These are phyloP conservation scores for Blastomyces percursus DNA, from an alignment of 2,329 filamentous ascomycete genomes.

Conservation along the genomic window DNA sequence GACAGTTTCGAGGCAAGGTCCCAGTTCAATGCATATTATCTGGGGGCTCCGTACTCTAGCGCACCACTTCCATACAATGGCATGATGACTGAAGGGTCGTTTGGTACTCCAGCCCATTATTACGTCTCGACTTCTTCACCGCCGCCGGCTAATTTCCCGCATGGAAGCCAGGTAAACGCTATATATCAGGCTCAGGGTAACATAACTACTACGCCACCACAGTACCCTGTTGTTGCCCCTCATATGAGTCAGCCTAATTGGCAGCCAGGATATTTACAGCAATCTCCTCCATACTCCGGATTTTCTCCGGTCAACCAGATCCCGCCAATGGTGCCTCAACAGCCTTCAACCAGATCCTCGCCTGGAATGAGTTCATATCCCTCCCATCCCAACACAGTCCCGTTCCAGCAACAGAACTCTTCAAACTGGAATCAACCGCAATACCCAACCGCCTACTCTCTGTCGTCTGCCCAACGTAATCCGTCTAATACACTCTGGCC, in stretches of 20 bases:
- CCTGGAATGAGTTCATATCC: slow-evolving; percentile 30
- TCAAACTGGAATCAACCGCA: slow-evolving; percentile 25
- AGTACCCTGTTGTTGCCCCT: slow-evolving; percentile 28
- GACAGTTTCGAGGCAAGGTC: slow-evolving; percentile 58
- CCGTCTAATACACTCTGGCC: slow-evolving; percentile 32
- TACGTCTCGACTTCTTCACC: slow-evolving; percentile 26
- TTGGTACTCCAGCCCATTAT: slow-evolving; percentile 24
- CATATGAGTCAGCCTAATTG: slow-evolving; percentile 27
- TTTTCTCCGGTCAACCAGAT: slow-evolving; percentile 31
- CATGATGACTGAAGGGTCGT: slow-evolving; percentile 22
- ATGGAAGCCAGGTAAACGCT: slow-evolving; percentile 20
- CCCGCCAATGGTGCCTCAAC: slow-evolving; percentile 28
- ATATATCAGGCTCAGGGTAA: slow-evolving; percentile 27
- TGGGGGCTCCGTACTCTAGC: slow-evolving; percentile 29
- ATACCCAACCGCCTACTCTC: slow-evolving; percentile 18
- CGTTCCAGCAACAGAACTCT: slow-evolving; percentile 24
- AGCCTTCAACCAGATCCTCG: slow-evolving; percentile 28
- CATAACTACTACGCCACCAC: slow-evolving; percentile 23
- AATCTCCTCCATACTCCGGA: slow-evolving; percentile 28
- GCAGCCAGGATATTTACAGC: slow-evolving; percentile 26
- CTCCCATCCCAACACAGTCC: slow-evolving; percentile 22
- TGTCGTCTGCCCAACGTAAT: slow-evolving; percentile 28
- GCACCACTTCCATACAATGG: slow-evolving; percentile 23
- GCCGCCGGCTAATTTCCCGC: slow-evolving; percentile 21
- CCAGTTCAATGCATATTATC: slow-evolving; percentile 40